These are phyloP conservation scores for Alternaria atra DNA, from an alignment of 2,329 filamentous ascomycete species.

Conservation along the genomic window DNA sequence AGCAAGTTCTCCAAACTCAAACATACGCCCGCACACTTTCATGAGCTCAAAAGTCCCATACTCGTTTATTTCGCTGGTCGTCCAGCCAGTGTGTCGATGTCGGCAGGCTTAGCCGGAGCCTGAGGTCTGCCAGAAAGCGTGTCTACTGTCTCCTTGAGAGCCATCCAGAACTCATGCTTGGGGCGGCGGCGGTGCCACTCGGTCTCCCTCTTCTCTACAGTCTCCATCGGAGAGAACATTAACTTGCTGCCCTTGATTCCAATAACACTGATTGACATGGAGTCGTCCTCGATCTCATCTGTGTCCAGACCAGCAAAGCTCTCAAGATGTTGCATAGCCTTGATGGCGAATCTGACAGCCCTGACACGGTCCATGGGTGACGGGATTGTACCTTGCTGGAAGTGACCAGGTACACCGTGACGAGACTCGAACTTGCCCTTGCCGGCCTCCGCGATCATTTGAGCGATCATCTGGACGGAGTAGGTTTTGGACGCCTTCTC, in stretches of 20 bases:
- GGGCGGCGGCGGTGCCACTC: constrained; percentile 93
- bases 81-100: constrained; percentile 34
- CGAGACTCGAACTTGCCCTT: constrained; percentile 91
- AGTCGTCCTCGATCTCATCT: constrained; percentile 75
- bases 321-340: constrained; percentile 93
- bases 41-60: neutral
- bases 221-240: constrained; percentile 83
- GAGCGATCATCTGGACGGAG: constrained; percentile 89
- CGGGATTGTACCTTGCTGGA: constrained; percentile 60
- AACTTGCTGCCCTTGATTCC: constrained; percentile 91
- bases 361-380: constrained; percentile 96
- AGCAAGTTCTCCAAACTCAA: neutral
- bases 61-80: constrained; percentile 19
- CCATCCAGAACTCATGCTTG: constrained; percentile 84
- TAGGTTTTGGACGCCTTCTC: constrained; percentile 92
- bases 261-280: constrained; percentile 80
- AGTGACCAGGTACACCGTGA: constrained; percentile 68
- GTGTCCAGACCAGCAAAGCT: constrained; percentile 71
- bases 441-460: constrained; percentile 94
- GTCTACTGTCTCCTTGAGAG: constrained; percentile 82
- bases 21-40: neutral
- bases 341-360: constrained; percentile 89
- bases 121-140: constrained; percentile 72
- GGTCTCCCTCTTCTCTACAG: constrained; percentile 81
- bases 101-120: constrained; percentile 25